Evolutionary conservation across 768 basidiomycete species (phyloP).

Genomic region (Lactarius sanguifluus): DNA sequence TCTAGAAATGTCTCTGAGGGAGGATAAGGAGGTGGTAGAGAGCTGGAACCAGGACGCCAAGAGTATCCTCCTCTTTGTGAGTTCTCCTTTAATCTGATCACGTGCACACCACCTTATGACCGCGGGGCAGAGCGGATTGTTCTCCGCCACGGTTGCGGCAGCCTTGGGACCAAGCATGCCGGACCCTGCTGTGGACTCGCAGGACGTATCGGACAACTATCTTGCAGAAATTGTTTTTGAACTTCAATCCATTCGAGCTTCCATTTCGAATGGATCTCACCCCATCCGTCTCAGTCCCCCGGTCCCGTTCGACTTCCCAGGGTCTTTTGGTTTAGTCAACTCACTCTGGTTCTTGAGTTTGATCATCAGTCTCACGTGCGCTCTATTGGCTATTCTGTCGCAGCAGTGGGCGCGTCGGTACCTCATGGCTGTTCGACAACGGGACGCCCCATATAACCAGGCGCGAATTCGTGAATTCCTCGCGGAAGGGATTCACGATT

Average conservation of each 20-base stretch:
- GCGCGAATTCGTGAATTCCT: background rate
- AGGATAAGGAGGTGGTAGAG: background rate
- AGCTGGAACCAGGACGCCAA: background rate
- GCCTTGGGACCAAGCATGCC: constrained; percentile 14
- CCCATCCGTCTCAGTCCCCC: too few relatives aligned
- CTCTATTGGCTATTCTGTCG: background rate
- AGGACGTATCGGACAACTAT: constrained; percentile 3
- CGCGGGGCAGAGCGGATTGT: constrained; percentile 17
- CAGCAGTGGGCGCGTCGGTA: background rate
- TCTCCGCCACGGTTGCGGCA: constrained; percentile 23
- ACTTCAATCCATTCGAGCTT: too few relatives aligned
- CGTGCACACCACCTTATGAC: background rate
- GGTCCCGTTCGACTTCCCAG: too few relatives aligned
- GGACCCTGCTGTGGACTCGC: constrained; percentile 1
- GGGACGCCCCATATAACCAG: background rate
- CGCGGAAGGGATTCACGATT: background rate
- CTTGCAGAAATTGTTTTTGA: background rate
- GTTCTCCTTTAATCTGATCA: background rate
- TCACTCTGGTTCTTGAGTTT: background rate
- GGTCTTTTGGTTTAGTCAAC: background rate
- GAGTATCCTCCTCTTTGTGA: background rate
- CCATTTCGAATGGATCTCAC: too few relatives aligned
- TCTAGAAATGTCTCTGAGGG: background rate
- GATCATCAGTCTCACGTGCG: background rate
- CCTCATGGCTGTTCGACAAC: background rate